phyloP scores from a whole-genome alignment of 148 eudicot species.

The Chenopodium berlandieri region DNA sequence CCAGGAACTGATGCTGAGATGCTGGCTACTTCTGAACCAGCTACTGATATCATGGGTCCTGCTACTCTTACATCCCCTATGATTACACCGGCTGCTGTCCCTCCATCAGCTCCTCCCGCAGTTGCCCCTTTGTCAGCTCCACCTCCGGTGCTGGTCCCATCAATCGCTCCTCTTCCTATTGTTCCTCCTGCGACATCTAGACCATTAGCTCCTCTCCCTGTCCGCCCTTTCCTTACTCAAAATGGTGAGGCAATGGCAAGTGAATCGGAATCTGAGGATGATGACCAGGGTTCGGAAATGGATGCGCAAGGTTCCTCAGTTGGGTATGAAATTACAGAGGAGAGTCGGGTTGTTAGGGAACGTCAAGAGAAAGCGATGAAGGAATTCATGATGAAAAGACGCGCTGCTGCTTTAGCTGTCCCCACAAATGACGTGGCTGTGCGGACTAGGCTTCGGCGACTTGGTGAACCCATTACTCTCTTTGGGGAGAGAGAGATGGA shows the following conservation, averaged over 20 bases:
- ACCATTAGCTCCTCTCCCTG: constrained; percentile 70
- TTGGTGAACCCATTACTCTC: constrained; percentile 86
- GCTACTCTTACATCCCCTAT: constrained; percentile 30
- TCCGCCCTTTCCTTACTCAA: constrained; percentile 44
- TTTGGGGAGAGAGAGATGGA: constrained; percentile 98
- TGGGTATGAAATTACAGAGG: constrained; percentile 81
- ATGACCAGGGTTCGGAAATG: constrained; percentile 40
- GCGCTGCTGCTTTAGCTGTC: constrained; percentile 88
- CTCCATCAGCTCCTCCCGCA: constrained; percentile 48
- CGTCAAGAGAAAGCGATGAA: constrained; percentile 75
- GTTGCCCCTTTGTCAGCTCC: constrained; percentile 44
- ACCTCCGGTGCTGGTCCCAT: constrained; percentile 39
- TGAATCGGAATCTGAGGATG: constrained; percentile 60
- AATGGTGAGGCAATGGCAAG: constrained; percentile 54
- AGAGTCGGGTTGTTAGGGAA: constrained; percentile 65
- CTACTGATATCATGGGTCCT: constrained; percentile 20
- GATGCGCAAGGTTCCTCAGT: constrained; percentile 31
- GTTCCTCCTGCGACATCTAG: constrained; percentile 41
- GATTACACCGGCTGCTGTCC: constrained; percentile 14
- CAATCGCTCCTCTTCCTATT: constrained; percentile 57
- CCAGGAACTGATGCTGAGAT: constrained; percentile 34
- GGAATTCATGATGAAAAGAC: constrained; percentile 79
- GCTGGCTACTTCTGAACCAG: constrained; percentile 28
- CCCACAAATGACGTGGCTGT: constrained; percentile 93
- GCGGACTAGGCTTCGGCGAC: constrained; percentile 66